Evolutionary conservation across 805 yeast genomes (phyloP).

Genomic region (Lachancea mirantina): DNA sequence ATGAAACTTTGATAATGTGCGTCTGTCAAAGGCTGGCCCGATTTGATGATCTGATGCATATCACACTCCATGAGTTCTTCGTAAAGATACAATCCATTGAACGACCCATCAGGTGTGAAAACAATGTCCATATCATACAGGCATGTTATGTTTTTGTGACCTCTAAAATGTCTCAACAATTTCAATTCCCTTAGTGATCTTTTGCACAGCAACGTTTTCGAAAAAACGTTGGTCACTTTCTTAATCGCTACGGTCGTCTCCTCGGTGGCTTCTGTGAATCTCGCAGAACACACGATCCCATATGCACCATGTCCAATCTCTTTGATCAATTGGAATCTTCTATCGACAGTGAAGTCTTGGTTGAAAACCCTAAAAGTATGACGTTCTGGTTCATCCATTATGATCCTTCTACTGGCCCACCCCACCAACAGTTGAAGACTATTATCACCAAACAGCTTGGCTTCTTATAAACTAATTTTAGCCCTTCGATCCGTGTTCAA

Average conservation of each 20-base stretch:
- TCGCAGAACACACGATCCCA: slow-evolving; percentile 93
- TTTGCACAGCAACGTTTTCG: slow-evolving; percentile 84
- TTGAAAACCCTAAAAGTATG: slow-evolving; percentile 61
- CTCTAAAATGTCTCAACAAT: slow-evolving; percentile 84
- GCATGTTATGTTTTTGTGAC: slow-evolving; percentile 94
- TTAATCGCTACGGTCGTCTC: slow-evolving; percentile 90
- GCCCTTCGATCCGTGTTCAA: too few relatives aligned
- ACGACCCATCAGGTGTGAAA: slow-evolving; percentile 52
- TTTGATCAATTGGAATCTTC: slow-evolving; percentile 78
- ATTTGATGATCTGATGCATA: slow-evolving; percentile 92
- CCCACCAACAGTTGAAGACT: too few relatives aligned
- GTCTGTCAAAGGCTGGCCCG: slow-evolving; percentile 89
- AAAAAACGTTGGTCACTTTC: slow-evolving; percentile 90
- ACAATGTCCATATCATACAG: slow-evolving; percentile 91
- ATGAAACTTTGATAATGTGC: slow-evolving; percentile 91
- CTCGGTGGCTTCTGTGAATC: slow-evolving; percentile 61
- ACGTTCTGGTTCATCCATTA: slow-evolving; percentile 34
- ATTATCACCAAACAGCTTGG: too few relatives aligned
- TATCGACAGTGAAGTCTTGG: slow-evolving; percentile 90
- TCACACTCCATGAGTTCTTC: slow-evolving; percentile 99
- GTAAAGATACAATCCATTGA: slow-evolving; percentile 87
- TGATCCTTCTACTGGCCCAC: too few relatives aligned
- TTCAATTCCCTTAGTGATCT: slow-evolving; percentile 88
- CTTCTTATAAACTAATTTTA: too few relatives aligned
- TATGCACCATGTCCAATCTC: slow-evolving; percentile 98